phyloP scores from a whole-genome alignment of 306 rosid genomes.

The Sechiopsis laciniata region DNA sequence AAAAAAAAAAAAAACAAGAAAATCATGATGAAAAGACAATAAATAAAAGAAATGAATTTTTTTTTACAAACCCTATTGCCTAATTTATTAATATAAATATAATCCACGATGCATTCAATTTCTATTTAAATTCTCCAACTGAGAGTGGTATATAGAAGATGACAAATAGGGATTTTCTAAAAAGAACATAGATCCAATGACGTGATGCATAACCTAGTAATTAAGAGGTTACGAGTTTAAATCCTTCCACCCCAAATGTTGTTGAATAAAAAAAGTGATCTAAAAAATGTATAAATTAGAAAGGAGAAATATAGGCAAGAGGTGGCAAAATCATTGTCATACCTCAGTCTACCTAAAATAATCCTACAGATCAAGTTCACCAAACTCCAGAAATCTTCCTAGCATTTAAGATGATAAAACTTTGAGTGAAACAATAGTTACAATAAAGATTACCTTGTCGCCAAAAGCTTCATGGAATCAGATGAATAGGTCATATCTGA shows the following conservation, averaged over 20 bases:
- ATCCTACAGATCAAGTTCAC: background rate
- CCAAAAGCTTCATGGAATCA: constrained; percentile 70
- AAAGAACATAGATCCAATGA: too few relatives aligned
- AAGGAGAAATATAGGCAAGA: background rate
- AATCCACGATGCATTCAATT: background rate
- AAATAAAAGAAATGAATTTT: background rate
- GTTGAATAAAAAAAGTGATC: background rate
- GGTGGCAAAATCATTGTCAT: background rate
- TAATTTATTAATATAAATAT: background rate
- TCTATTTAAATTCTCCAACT: background rate
- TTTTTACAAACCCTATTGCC: background rate
- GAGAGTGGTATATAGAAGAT: background rate
- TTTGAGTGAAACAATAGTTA: background rate
- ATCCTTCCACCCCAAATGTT: too few relatives aligned
- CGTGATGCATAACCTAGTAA: too few relatives aligned
- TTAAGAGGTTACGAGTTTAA: too few relatives aligned
- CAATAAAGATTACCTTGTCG: constrained; percentile 54
- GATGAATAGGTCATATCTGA: constrained; percentile 74
- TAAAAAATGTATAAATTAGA: background rate
- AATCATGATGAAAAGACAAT: constrained; percentile 19
- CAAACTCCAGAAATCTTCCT: background rate
- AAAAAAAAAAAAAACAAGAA: background rate
- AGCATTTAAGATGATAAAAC: background rate
- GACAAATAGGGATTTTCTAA: background rate
- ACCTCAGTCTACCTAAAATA: background rate